Percentiles rank a stretch among this genome's conserved stretches.
Evolutionary conservation across 257 asterid genomes (phyloP).

Genomic region (Pogostemon cablin): DNA sequence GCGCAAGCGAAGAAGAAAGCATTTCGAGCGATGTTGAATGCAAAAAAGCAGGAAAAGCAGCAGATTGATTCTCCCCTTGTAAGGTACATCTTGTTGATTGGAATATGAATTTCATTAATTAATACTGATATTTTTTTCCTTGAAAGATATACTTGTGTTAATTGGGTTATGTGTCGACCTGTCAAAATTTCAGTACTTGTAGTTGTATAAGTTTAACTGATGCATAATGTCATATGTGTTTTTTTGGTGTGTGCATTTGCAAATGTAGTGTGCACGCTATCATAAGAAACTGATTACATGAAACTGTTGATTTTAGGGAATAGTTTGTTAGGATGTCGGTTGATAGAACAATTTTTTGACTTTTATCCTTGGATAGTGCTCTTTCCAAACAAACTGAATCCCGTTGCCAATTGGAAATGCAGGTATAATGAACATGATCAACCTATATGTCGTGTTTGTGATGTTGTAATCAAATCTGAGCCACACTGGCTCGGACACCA

Average conservation of each 20-base stretch:
- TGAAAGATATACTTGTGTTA: constrained; percentile 4
- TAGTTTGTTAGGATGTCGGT: constrained; percentile 3
- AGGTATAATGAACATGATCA: constrained; percentile 91
- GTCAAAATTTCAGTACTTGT: not conserved
- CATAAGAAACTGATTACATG: constrained; percentile 15
- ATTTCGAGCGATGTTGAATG: constrained; percentile 71
- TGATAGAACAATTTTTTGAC: not conserved
- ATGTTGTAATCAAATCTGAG: constrained; percentile 73
- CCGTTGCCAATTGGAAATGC: constrained; percentile 33
- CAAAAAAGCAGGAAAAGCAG: constrained; percentile 66
- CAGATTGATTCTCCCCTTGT: constrained; percentile 84
- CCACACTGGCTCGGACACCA: constrained; percentile 93
- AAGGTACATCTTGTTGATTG: constrained; percentile 51
- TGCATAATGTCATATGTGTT: not conserved
- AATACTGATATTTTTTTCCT: too few species aligned
- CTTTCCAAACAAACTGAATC: constrained; percentile 15
- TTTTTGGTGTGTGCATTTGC: constrained; percentile 2
- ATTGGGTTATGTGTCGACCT: not conserved
- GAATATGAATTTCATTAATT: not conserved
- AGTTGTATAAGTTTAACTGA: not conserved
- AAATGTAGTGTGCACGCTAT: not conserved
- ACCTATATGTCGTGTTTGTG: constrained; percentile 83
- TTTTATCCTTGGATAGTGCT: constrained; percentile 19
- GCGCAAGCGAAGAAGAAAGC: constrained; percentile 78
- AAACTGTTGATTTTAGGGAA: not conserved